Conservation (phyloP, 768 basidiomycete species). For the Lactarius akahatsu region DNA sequence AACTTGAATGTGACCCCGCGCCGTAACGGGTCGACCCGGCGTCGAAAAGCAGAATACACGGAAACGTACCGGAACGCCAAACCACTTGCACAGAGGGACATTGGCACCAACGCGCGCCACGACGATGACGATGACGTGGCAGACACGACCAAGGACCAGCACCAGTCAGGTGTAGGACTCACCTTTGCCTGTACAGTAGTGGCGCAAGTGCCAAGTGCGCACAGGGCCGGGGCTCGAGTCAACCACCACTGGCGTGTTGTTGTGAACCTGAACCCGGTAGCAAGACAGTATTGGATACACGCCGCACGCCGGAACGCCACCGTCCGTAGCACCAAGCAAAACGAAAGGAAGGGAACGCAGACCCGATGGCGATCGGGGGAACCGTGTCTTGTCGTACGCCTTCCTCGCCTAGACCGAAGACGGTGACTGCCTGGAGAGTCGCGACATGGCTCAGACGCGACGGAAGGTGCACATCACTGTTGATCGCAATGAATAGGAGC, state of each 20-base stretch:
- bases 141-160: neutral
- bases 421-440: neutral
- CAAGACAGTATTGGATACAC: neutral
- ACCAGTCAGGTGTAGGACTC: neutral
- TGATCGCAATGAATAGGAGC: neutral
- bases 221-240: neutral
- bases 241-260: neutral
- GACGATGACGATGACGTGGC: neutral
- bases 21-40: neutral
- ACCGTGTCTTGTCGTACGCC: neutral
- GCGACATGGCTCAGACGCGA: neutral
- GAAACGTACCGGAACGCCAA: neutral
- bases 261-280: no score
- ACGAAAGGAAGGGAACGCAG: neutral
- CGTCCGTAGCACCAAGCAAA: neutral
- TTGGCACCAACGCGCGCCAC: neutral
- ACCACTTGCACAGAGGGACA: no score
- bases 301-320: neutral
- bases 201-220: neutral
- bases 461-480: neutral
- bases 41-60: neutral
- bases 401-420: neutral
- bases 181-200: neutral
- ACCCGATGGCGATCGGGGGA: neutral
- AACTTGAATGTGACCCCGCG: neutral